Conservation (phyloP, 2,329 filamentous ascomycete genomes). For the Leptosphaerulina australis region DNA sequence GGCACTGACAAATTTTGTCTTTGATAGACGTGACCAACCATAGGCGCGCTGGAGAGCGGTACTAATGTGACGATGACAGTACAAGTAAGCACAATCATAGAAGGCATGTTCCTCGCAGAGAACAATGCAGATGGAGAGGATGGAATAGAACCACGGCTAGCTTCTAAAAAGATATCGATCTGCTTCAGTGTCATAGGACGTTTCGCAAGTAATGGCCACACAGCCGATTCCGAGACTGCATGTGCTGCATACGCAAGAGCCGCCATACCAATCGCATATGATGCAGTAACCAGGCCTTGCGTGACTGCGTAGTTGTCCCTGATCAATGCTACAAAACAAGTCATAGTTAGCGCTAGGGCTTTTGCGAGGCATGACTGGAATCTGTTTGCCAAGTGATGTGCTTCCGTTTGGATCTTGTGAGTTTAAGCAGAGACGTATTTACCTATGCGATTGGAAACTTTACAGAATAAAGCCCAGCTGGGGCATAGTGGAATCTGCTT, state of each 20-base stretch:
- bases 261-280: slow-evolving; percentile 14
- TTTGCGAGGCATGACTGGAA: too few species aligned
- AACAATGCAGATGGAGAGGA: neutral
- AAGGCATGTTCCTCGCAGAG: neutral
- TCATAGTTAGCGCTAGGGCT: too few species aligned
- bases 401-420: too few species aligned
- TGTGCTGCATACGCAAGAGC: slow-evolving; percentile 11
- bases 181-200: slow-evolving; percentile 6
- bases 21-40: neutral
- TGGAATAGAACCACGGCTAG: slow-evolving; percentile 5
- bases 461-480: too few species aligned
- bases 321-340: too few species aligned
- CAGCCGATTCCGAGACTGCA: slow-evolving; percentile 12
- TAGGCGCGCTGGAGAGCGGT: neutral
- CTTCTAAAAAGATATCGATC: neutral
- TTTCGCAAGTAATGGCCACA: slow-evolving; percentile 17
- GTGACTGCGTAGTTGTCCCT: too few species aligned
- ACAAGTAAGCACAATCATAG: neutral
- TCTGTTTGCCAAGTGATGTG: too few species aligned
- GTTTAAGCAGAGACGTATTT: too few species aligned
- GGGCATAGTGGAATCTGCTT: too few species aligned
- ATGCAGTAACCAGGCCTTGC: slow-evolving; percentile 10
- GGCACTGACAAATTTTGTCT: neutral
- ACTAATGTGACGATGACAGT: neutral
- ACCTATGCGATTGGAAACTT: too few species aligned